phyloP scores from a whole-genome alignment of 1,284 basidiomycete species.

The Heterobasidion irregulare region DNA sequence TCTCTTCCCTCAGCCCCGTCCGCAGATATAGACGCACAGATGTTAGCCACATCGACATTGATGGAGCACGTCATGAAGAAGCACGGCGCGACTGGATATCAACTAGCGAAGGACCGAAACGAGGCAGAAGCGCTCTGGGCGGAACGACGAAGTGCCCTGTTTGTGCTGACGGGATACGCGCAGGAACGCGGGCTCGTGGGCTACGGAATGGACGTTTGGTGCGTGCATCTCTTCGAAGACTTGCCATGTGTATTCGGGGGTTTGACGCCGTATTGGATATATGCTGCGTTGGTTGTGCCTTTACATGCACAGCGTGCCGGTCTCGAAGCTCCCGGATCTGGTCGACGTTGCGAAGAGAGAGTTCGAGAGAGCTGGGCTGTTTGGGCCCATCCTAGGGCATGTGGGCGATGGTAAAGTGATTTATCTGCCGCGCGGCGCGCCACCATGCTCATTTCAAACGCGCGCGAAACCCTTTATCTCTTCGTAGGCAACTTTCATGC shows the following conservation, averaged over 20 bases:
- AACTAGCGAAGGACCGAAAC: constrained; percentile 56
- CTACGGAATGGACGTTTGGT: constrained; percentile 91
- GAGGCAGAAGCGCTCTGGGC: constrained; percentile 78
- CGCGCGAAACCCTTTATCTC: too few species aligned
- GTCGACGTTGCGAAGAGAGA: constrained; percentile 75
- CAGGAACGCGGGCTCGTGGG: constrained; percentile 48
- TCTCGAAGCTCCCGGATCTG: constrained; percentile 69
- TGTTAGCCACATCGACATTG: constrained; percentile 46
- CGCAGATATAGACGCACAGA: background rate
- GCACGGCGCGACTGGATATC: constrained; percentile 65
- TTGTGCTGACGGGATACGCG: constrained; percentile 39
- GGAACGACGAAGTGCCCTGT: constrained; percentile 80
- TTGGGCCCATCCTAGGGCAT: constrained; percentile 69
- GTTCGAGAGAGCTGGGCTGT: constrained; percentile 48
- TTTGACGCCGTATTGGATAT: background rate
- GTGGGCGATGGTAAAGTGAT: constrained; percentile 71
- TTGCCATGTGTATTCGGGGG: constrained; percentile 3
- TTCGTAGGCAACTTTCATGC: constrained; percentile 45
- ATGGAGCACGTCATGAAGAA: constrained; percentile 49
- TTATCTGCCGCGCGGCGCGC: constrained; percentile 13
- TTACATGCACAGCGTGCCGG: constrained; percentile 53
- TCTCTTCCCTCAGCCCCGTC: constrained; percentile 37
- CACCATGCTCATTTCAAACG: background rate
- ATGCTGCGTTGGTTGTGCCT: background rate
- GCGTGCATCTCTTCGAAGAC: constrained; percentile 16